These are phyloP conservation scores for Cutaneotrichosporon cavernicola DNA, from an alignment of 1,284 basidiomycete genomes.

Conservation along the genomic window DNA sequence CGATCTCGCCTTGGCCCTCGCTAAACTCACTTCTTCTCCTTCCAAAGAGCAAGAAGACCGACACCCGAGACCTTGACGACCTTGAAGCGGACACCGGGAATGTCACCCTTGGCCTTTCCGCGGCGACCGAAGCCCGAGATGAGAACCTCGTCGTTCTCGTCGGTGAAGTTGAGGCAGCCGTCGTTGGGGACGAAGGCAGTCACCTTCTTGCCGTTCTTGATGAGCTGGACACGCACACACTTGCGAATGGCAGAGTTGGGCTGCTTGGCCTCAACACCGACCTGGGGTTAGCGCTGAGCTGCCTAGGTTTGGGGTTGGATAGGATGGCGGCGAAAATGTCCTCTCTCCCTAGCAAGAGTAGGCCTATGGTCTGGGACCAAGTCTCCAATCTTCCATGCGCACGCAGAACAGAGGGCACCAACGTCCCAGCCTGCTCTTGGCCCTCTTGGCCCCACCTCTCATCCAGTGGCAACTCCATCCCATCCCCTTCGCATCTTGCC, in stretches of 20 bases:
- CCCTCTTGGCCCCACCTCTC: too few species aligned
- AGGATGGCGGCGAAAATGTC: neutral
- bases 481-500: neutral
- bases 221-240: constrained; percentile 99
- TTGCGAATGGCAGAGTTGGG: constrained; percentile 99
- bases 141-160: constrained; percentile 99
- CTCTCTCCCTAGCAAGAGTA: too few species aligned
- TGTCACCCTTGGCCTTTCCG: constrained; percentile 74
- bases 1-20: neutral
- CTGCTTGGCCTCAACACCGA: constrained; percentile 67
- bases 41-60: constrained; percentile 94
- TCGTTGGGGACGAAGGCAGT: constrained; percentile 91
- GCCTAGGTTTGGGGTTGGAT: neutral
- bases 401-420: neutral
- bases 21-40: constrained; percentile 85
- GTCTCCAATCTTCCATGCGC: neutral
- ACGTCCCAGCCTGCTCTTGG: neutral
- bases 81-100: constrained; percentile 87
- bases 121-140: constrained; percentile 99
- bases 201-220: constrained; percentile 99
- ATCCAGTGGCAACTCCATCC: too few species aligned
- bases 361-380: too few species aligned
- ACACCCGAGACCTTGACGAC: constrained; percentile 99
- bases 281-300: constrained; percentile 34
- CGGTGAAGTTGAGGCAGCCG: constrained; percentile 95